Conservation (phyloP, 1,284 basidiomycete genomes). For the Cystobasidium pallidum region DNA sequence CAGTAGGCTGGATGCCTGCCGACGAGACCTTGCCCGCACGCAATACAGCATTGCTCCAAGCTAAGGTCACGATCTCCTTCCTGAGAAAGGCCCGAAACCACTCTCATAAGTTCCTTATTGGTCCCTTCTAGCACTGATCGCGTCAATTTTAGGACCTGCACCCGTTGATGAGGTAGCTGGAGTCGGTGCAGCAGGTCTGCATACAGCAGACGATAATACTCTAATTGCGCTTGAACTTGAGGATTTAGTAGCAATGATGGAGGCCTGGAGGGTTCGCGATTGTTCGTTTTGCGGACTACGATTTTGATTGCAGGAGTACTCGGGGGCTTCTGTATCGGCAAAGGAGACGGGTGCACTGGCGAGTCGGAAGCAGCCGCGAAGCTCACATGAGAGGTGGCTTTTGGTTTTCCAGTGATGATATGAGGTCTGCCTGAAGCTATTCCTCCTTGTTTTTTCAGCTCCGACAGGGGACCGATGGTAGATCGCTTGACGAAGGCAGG, state of each 20-base stretch:
- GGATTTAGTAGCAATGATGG: slow-evolving; percentile 29
- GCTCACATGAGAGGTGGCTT: slow-evolving; percentile 32
- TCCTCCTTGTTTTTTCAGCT: slow-evolving; percentile 31
- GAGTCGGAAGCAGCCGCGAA: slow-evolving; percentile 15
- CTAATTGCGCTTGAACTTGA: slow-evolving; percentile 41
- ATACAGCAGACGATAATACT: slow-evolving; percentile 43
- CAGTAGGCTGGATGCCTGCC: slow-evolving; percentile 22
- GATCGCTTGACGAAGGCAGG: slow-evolving; percentile 41
- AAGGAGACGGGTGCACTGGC: neutral
- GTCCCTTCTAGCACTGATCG: slow-evolving; percentile 25
- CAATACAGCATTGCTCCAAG: slow-evolving; percentile 23
- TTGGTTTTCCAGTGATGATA: slow-evolving; percentile 5
- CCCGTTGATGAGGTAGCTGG: slow-evolving; percentile 21
- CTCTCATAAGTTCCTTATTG: slow-evolving; percentile 1
- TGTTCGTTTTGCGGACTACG: slow-evolving; percentile 11
- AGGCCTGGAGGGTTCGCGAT: neutral
- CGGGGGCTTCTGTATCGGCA: neutral
- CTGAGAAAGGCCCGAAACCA: slow-evolving; percentile 5
- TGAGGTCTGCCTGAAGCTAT: slow-evolving; percentile 32
- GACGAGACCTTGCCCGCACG: slow-evolving; percentile 15
- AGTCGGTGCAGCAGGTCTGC: slow-evolving; percentile 40
- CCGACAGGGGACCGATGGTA: slow-evolving; percentile 34
- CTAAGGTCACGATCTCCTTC: neutral
- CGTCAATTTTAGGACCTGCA: slow-evolving; percentile 41
- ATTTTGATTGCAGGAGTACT: slow-evolving; percentile 1